These are phyloP conservation scores for Pleurostoma richardsiae DNA, from an alignment of 2,329 filamentous ascomycete genomes.

Conservation along the genomic window DNA sequence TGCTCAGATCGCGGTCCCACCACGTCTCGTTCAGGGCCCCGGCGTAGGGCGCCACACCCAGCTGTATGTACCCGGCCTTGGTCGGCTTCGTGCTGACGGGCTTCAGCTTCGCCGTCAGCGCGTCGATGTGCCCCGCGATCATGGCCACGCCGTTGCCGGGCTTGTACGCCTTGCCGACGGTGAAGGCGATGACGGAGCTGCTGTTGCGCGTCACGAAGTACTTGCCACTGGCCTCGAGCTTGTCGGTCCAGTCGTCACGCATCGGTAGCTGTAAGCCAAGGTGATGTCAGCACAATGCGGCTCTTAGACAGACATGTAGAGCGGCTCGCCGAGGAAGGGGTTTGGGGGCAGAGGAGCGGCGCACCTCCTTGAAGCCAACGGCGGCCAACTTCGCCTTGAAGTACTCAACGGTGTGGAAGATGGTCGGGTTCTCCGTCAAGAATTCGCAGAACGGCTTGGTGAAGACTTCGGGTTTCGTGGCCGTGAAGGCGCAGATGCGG, in stretches of 20 bases:
- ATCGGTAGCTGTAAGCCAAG: slow-evolving; percentile 57
- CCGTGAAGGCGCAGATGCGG: slow-evolving; percentile 29
- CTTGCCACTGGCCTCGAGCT: slow-evolving; percentile 74
- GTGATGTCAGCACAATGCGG: slow-evolving; percentile 1
- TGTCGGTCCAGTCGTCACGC: slow-evolving; percentile 69
- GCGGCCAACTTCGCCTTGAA: slow-evolving; percentile 68
- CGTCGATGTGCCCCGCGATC: slow-evolving; percentile 89
- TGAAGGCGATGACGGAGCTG: slow-evolving; percentile 80
- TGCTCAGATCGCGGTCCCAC: slow-evolving; percentile 94
- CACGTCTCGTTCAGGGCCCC: slow-evolving; percentile 83
- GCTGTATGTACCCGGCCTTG: slow-evolving; percentile 79
- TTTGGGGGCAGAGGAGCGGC: slow-evolving; percentile 7
- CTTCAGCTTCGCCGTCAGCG: slow-evolving; percentile 85
- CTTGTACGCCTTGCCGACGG: slow-evolving; percentile 73
- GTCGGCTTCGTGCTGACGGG: slow-evolving; percentile 81
- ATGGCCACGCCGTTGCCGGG: slow-evolving; percentile 84
- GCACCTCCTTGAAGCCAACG: slow-evolving; percentile 67
- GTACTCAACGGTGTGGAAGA: slow-evolving; percentile 83
- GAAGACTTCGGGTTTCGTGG: slow-evolving; percentile 57
- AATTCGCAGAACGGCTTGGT: slow-evolving; percentile 84
- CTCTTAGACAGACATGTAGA: too few relatives aligned
- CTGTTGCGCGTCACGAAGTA: slow-evolving; percentile 87
- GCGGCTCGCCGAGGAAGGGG: too few relatives aligned
- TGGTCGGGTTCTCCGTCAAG: slow-evolving; percentile 82
- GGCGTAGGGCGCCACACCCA: slow-evolving; percentile 90